Base-by-base conservation (phyloP, 2,329 filamentous ascomycete genomes). In the Xylaria sp. region DNA sequence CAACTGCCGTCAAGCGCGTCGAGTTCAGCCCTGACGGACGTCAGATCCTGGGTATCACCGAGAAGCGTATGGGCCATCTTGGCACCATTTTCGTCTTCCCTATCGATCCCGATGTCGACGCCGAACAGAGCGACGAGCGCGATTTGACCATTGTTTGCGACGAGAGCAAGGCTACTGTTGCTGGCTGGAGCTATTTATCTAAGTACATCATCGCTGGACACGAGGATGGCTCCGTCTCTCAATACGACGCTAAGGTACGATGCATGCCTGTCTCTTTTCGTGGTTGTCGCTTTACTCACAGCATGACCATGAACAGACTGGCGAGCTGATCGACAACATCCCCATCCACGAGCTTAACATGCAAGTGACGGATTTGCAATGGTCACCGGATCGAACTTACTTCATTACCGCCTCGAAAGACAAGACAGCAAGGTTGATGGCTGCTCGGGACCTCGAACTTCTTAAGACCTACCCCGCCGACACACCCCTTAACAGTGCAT, bases 381-480 rank as follows among this genome's bases (percentile, higher is more conserved):
- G 96, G 92, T 91, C 93, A 64, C 82, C 89, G 63, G 96, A 99
- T 86, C 90, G 95, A 76, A 97, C 94, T 77, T 97, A 97, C 85
- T 98, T 98, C 86, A 96, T 99, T 85, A 99, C 96, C 67, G 92
- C 96, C 67, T 96, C 92, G 79, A 98, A 97, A 86, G 96, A 99
- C 87, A 99, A 99, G 88, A 92, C 92, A 56, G 92, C 96, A 74
- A 72, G 91, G 90, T 90, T 98, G 76, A 87, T 97, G 80, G 91
- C 94, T 73, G 89, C 92, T 74, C 90, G 92, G 79, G 93, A 97
- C 79, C 92, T 99, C 78, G 89, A 92, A 78, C 91, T 97, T 73
- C 88, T 99, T 77, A 99, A 99, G 87, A 97, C 92, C 74, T 99
- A 97, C 83, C 80, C 87, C 73, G 87, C 94, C 84, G 96, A 99